These are phyloP conservation scores for Craterostigma plantagineum DNA, from an alignment of 257 asterid species.

Conservation along the genomic window DNA sequence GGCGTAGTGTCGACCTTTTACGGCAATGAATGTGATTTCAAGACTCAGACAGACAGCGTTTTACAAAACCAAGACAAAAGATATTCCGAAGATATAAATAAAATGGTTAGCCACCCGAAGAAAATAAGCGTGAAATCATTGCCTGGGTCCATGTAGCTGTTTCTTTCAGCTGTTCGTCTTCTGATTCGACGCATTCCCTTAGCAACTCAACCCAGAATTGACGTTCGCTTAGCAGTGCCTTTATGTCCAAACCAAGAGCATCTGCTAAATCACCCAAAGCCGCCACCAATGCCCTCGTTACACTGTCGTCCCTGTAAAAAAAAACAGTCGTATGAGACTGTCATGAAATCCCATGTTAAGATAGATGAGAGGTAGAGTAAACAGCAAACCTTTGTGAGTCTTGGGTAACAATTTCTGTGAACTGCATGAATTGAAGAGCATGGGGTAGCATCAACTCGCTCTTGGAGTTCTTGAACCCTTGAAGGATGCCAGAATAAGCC, in stretches of 20 bases:
- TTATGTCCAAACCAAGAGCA: constrained; percentile 57
- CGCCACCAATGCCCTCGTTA: constrained; percentile 69
- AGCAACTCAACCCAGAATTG: constrained; percentile 29
- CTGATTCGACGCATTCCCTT: constrained; percentile 65
- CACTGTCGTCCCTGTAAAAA: constrained; percentile 46
- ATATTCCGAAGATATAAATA: neutral
- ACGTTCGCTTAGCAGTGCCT: constrained; percentile 35
- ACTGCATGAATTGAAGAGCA: constrained; percentile 64
- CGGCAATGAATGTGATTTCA: too few species aligned
- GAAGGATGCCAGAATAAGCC: constrained; percentile 80
- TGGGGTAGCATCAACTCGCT: constrained; percentile 52
- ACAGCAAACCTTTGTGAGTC: constrained; percentile 32
- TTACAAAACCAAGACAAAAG: too few species aligned
- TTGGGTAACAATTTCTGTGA: constrained; percentile 48
- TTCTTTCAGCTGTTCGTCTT: constrained; percentile 65
- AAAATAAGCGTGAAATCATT: constrained; percentile 60
- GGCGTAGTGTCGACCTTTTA: too few species aligned
- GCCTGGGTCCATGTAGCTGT: constrained; percentile 84
- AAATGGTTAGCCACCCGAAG: constrained; percentile 25
- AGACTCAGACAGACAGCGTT: too few species aligned
- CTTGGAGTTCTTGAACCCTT: constrained; percentile 60
- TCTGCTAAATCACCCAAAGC: constrained; percentile 88
- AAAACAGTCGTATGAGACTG: constrained; percentile 6
- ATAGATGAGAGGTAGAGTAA: too few species aligned
- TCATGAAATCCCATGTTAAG: neutral